phyloP scores from a whole-genome alignment of 352 stramenopile species.

The Nothophytophthora sp. region DNA sequence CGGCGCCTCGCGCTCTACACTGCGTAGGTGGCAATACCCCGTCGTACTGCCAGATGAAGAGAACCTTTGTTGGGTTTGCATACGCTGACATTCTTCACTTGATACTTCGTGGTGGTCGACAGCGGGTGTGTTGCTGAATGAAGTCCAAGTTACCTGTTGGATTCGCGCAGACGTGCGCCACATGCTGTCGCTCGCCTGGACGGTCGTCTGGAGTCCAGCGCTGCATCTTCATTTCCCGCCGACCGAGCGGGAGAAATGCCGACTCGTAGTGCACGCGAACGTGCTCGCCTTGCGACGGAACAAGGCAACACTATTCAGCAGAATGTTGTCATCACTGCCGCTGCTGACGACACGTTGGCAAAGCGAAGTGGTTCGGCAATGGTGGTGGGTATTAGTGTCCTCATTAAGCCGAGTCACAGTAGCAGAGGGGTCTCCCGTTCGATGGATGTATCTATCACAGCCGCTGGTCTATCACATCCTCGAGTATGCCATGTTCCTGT shows the following conservation, averaged over 20 bases:
- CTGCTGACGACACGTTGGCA: conserved; percentile 1
- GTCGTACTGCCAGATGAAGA: neutral
- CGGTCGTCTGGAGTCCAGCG: conserved; percentile 56
- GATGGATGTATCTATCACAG: conserved; percentile 47
- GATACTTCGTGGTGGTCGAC: neutral
- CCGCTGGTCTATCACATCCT: conserved; percentile 52
- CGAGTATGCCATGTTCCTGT: conserved; percentile 62
- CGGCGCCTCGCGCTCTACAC: conserved; percentile 58
- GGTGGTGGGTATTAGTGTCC: conserved; percentile 12
- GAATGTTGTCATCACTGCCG: neutral
- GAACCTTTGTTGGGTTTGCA: neutral
- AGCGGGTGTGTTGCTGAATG: conserved; percentile 28
- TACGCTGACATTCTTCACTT: neutral
- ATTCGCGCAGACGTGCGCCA: conserved; percentile 35
- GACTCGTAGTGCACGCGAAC: conserved; percentile 59
- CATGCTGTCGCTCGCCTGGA: conserved; percentile 59
- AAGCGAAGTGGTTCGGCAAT: conserved; percentile 5
- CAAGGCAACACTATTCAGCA: neutral
- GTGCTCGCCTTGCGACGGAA: conserved; percentile 23
- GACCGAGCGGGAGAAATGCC: conserved; percentile 58
- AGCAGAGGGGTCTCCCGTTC: conserved; percentile 6
- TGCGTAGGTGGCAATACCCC: conserved; percentile 26
- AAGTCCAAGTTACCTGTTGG: conserved; percentile 26
- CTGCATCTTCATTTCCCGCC: conserved; percentile 53
- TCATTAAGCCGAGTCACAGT: conserved; percentile 1